Base-by-base conservation (phyloP, 2,329 filamentous ascomycete genomes). In the Sphaerostilbella broomeana region DNA sequence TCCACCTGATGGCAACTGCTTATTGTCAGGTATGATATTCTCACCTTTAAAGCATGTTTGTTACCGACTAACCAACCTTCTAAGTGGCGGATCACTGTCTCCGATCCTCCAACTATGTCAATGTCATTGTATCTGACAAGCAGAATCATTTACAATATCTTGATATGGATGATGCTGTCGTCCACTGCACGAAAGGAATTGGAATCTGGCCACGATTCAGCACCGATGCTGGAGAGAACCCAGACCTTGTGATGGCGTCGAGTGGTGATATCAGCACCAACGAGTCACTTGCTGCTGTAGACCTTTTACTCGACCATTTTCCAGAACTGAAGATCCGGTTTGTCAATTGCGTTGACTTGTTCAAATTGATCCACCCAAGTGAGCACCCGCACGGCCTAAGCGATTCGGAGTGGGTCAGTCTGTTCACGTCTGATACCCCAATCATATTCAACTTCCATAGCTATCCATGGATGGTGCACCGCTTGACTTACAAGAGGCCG, bases 391-490 rank as follows among this genome's bases (percentile, higher is more conserved):
- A 89, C 61, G 84, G 84, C 27, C 69, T 88, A 42, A 72, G 68
- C 0, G 77, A 85, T 50, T 47, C 51, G 13, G 79, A 86, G 55
- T 89, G 80, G 75, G 62, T 61, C 11, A 68, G 80, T 26, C 64
- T 87, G 48, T 89, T 89, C 69, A 88, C 84, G 1, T 68, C 71
- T 12, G 68, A 86, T 65, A 79, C 72, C 48, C 84, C 84, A 16
- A 68, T 86, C 56, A 78, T 88, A 55, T 88, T 89, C 70, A 88
- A 87, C 67, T 89, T 88, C 75, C 84, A 89, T 66, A 82, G 77
- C 21, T 88, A 89, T 64, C 84, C 84, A 7, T 88, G 81, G 81
- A 69, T 89, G 52, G 75, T 89, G 36, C 84, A 88, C 64, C 73
- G 84, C 35, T 62, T 89, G 50, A 84, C 82, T 1, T 88, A 87